Evolutionary conservation across 164 flowering plant genomes (phyloP), one percentile per base, ranked within the genome.

Genomic region (Nymphaea colorata): DNA sequence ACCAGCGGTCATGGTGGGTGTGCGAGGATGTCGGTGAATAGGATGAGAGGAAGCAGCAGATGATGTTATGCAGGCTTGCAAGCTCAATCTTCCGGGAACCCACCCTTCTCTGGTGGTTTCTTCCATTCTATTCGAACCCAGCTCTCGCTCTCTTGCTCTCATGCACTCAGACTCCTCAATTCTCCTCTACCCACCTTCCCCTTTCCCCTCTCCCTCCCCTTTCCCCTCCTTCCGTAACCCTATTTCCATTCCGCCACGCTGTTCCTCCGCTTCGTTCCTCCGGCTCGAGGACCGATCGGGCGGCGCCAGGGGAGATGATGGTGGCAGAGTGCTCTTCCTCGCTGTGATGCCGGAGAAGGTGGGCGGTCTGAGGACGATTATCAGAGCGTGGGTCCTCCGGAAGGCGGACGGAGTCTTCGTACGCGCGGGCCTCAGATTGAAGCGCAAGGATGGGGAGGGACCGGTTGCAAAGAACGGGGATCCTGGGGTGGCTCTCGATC

Each of bases 121-220:
- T 41, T 85, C 96, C 55, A 62, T 87, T 44, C 81, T 85, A 71
- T 84, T 76, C 72, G 94, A 92, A 61, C 88, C 93, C 64, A 43
- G 55, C 66, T 88, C 92, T 16, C 76, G 59, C 47, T 86, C 94
- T 51, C 72, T 90, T 3, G 91, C 94, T 51, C 79, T 89, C n/a
- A 73, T 73, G 67, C 90, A 79, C 72, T 77, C 90, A 61, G 91
- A 90, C 68, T 82, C 90, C 44, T 87, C 96, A 8, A 64, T 83
- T 70, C 83, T 89, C 41, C 85, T 88, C 74, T 77, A 73, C 80
- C 79, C 85, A 51, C 59, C 77, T 81, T 42, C 42, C 79, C 57
- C 73, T 80, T 62, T 76, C 79, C 62, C 57, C 76, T 69, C 76
- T 74, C 61, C 66, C 64, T 66, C 59, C 70, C 42, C 66, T 71